Evolutionary conservation across 2,329 filamentous ascomycete species (phyloP), one percentile per base, ranked within the genome.

Genomic region (Colletotrichum sidae): DNA sequence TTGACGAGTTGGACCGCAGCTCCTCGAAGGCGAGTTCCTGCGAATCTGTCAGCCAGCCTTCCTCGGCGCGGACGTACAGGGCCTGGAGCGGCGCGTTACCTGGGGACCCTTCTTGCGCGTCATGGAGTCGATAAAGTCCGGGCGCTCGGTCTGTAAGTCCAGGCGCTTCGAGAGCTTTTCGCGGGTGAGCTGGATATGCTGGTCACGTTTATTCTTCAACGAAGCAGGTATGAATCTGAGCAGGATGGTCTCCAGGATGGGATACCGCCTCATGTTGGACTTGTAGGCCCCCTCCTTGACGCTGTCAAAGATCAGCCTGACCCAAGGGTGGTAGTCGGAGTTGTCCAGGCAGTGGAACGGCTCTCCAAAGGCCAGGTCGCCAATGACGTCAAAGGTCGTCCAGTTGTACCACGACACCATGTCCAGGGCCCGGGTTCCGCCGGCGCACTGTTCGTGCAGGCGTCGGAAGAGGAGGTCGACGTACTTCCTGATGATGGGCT

Each of bases 401-500:
- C 42, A 72, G 37, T 70, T 72, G 67, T 69, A 74, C 74, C 69
- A 76, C 15, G 58, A 52, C 0, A 59, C 67, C 8, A 75, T 61
- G 35, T 76, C 65, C 35, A 73, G 35, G 1, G 50, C 13, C 6
- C 8, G 10, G 1, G 15, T 17, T 1, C 59, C 64, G 2, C 41
- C 11, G 0, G 34, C 15, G 2, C 54, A 68, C 6, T 75, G 68
- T 25, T 79, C 76, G 13, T 69, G 71, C 50, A 83, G 67, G 39
- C 72, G 74, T 9, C 70, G 44, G 35, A 83, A 73, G 42, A 83
- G 74, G 7, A 79, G 64, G 44, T 78, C 72, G 25, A 80, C 76
- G 67, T 83, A 79, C 0, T 67, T 62, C 61, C 74, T 71, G 61
- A 84, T 69, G 2, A 71, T 44, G 1, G 68, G 60, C 55, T 74